phyloP scores from a whole-genome alignment of 2,329 filamentous ascomycete species.

The Botrytis sinoallii region DNA sequence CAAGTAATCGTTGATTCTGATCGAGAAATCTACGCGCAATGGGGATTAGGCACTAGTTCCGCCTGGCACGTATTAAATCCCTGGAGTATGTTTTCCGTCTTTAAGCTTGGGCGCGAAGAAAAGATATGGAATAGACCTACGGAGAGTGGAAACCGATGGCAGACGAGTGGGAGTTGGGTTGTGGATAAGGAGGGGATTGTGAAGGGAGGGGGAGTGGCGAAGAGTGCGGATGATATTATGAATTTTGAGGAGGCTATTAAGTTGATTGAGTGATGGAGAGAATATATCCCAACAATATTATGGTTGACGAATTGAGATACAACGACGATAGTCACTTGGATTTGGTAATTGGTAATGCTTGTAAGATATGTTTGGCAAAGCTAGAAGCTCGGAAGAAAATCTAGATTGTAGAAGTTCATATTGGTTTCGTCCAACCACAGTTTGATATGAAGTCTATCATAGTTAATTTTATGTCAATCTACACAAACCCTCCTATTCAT shows the following conservation, averaged over 20 bases:
- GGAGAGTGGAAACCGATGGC: slow-evolving; percentile 66
- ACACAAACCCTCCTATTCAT: neutral
- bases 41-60: slow-evolving; percentile 58
- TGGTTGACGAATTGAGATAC: neutral
- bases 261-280: slow-evolving; percentile 32
- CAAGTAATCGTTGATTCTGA: slow-evolving; percentile 58
- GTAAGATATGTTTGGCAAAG: neutral
- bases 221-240: slow-evolving; percentile 51
- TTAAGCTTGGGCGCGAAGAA: slow-evolving; percentile 57
- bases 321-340: neutral
- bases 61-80: slow-evolving; percentile 63
- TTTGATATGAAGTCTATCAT: neutral
- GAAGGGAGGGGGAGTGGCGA: slow-evolving; percentile 49
- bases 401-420: neutral
- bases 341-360: neutral
- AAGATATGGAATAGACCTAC: slow-evolving; percentile 64
- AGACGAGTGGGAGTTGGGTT: slow-evolving; percentile 64
- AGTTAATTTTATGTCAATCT: neutral
- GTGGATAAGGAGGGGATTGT: slow-evolving; percentile 53
- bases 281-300: neutral
- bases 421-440: neutral
- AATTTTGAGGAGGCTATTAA: slow-evolving; percentile 47
- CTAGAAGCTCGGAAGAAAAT: neutral
- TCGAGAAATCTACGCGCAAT: slow-evolving; percentile 59
- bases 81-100: slow-evolving; percentile 53